These are phyloP conservation scores for Auxenochlorella protothecoides DNA, from an alignment of 139 green algal genomes.

Conservation along the genomic window DNA sequence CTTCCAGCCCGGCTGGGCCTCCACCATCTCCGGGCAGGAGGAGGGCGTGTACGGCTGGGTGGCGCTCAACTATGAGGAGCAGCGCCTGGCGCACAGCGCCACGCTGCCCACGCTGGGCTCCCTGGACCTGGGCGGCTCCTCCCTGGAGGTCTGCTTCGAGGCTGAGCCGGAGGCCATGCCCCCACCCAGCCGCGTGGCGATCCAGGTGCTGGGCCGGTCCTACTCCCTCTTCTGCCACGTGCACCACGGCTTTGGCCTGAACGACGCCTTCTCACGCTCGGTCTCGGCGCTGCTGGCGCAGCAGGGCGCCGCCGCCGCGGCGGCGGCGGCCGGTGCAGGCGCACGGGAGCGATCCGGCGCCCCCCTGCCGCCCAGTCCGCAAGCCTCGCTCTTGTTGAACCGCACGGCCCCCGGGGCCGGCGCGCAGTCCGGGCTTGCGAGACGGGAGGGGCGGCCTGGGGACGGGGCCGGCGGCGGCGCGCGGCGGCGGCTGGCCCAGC, in stretches of 20 bases:
- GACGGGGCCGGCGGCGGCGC: not conserved
- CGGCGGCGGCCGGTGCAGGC: not conserved
- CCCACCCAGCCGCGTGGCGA: not conserved
- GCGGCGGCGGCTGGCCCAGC: not conserved
- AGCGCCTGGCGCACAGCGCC: too few species aligned
- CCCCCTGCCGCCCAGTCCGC: not conserved
- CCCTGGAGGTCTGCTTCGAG: constrained; percentile 54
- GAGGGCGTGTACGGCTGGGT: constrained; percentile 82
- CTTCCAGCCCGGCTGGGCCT: constrained; percentile 60
- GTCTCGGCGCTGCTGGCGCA: constrained; percentile 40
- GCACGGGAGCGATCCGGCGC: not conserved
- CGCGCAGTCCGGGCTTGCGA: not conserved
- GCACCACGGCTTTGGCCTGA: constrained; percentile 54
- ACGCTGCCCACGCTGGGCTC: constrained; percentile 35
- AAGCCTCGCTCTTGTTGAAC: not conserved
- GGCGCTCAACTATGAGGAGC: constrained; percentile 52
- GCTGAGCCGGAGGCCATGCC: not conserved
- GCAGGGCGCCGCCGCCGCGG: not conserved
- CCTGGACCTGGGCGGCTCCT: constrained; percentile 71
- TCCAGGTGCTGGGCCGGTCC: constrained; percentile 22
- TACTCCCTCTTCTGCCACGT: constrained; percentile 33
- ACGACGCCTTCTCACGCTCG: constrained; percentile 64
- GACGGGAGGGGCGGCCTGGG: too few species aligned
- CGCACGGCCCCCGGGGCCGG: not conserved
- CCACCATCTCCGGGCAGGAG: constrained; percentile 64